Conservation (phyloP, 148 eudicot genomes). For the Simmondsia chinensis region DNA sequence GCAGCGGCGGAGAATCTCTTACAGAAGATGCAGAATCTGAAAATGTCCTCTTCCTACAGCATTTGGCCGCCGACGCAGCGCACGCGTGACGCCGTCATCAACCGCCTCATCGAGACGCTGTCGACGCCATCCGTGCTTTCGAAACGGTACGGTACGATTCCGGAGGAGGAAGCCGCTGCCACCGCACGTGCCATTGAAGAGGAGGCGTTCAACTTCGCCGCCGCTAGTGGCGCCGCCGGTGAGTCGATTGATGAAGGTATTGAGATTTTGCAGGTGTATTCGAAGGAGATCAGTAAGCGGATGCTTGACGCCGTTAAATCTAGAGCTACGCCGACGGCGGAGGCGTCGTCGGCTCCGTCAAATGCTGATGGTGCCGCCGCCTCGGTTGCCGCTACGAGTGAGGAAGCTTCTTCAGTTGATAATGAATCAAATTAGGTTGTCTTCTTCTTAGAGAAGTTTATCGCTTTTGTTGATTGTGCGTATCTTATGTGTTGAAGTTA, state of each 20-base stretch:
- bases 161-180: constrained; percentile 50
- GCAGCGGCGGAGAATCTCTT: constrained; percentile 8
- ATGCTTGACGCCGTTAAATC: constrained; percentile 68
- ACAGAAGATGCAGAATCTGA: constrained; percentile 23
- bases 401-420: constrained; percentile 20
- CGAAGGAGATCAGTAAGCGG: constrained; percentile 78
- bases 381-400: constrained; percentile 9
- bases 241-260: constrained; percentile 50
- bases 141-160: constrained; percentile 71
- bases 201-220: constrained; percentile 50
- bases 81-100: constrained; percentile 73
- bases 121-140: constrained; percentile 64
- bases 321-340: constrained; percentile 25
- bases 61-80: constrained; percentile 91
- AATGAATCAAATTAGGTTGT: constrained; percentile 22
- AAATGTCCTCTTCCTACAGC: constrained; percentile 52
- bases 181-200: constrained; percentile 49
- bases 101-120: constrained; percentile 76
- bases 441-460: constrained; percentile 17
- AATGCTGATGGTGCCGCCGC: neutral
- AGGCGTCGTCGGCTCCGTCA: neutral
- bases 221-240: neutral
- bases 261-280: constrained; percentile 68
- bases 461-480: no score
- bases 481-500: no score